Percentiles rank a stretch among this genome's conserved stretches.
Conservation (phyloP, 768 basidiomycete species). For the Lentinula aciculospora region DNA sequence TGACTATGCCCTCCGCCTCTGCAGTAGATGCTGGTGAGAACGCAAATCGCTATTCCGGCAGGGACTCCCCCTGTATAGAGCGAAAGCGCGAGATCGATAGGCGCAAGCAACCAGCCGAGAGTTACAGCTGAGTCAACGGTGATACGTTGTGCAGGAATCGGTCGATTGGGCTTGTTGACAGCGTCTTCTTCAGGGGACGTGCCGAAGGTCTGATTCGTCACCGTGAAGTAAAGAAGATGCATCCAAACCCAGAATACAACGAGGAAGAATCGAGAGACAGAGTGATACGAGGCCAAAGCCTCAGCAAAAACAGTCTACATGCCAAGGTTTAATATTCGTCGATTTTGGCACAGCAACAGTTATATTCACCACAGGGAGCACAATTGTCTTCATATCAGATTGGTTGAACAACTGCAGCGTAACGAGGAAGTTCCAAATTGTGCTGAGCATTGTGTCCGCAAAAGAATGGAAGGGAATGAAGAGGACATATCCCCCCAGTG, state of each 20-base stretch:
- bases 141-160: slow-evolving; percentile 26
- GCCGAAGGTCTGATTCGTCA: slow-evolving; percentile 27
- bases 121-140: slow-evolving; percentile 10
- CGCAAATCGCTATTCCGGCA: slow-evolving; percentile 9
- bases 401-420: slow-evolving; percentile 2
- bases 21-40: slow-evolving; percentile 12
- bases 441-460: neutral
- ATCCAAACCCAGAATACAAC: slow-evolving; percentile 30
- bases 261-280: slow-evolving; percentile 9
- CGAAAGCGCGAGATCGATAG: slow-evolving; percentile 16
- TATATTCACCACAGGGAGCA: neutral
- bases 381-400: slow-evolving; percentile 4
- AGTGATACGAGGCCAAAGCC: neutral
- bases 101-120: slow-evolving; percentile 25
- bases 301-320: neutral
- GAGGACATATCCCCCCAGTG: no score
- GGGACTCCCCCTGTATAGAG: slow-evolving; percentile 3
- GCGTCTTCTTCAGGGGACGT: slow-evolving; percentile 24
- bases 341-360: neutral
- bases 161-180: slow-evolving; percentile 26
- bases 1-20: slow-evolving; percentile 7
- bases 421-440: neutral
- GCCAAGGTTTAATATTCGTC: neutral
- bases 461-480: neutral
- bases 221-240: slow-evolving; percentile 30